Evolutionary conservation across 2,329 filamentous ascomycete species (phyloP), one percentile per base, ranked within the genome.

Genomic region (Sphaerulina populicola): DNA sequence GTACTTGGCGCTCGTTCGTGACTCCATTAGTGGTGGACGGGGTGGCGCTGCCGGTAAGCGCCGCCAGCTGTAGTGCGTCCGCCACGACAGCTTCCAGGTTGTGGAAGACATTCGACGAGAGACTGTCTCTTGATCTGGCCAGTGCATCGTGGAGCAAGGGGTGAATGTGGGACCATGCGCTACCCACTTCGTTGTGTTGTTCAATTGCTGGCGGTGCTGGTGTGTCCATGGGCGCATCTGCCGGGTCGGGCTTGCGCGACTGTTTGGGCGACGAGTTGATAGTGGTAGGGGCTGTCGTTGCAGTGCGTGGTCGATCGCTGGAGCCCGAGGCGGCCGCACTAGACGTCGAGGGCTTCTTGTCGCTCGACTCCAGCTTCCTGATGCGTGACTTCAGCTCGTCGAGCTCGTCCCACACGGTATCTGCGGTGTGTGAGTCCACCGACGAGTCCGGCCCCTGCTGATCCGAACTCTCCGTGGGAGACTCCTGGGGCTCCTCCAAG

Each of bases 371-470:
- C 8, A 98, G 78, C 54, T 88, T 86, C 60, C 88, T 83, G 61
- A 98, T 95, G 29, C 93, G 82, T 37, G 88, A 93, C 68, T 97
- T 97, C 42, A 98, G 73, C 58, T 97, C 93, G 61, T 97, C 93
- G 27, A 98, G 72, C 69, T 98, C 93, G 66, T 97, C 93, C 93
- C 93, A 98, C 2, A 98, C 88, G 0, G 89, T 96, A 10, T 90
- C 88, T 1, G 88, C 88, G 1, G 85, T 89, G 0, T 88, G 93
- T 0, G 93, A 97, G 31, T 86, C 77, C 0, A 86, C 91, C 0
- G 93, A 97, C 62, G 88, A 66, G 30, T 66, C 66, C 7, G 58
- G 73, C 60, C 14, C 68, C 71, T 52, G 78, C 71, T 38, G 66
- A 40, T 76, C 75, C 7, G 66, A 62, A 36, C 64, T 68, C 67